Evolutionary conservation across 164 flowering plant genomes (phyloP), one percentile per base, ranked within the genome.

Genomic region (Magnolia kwangsiensis): DNA sequence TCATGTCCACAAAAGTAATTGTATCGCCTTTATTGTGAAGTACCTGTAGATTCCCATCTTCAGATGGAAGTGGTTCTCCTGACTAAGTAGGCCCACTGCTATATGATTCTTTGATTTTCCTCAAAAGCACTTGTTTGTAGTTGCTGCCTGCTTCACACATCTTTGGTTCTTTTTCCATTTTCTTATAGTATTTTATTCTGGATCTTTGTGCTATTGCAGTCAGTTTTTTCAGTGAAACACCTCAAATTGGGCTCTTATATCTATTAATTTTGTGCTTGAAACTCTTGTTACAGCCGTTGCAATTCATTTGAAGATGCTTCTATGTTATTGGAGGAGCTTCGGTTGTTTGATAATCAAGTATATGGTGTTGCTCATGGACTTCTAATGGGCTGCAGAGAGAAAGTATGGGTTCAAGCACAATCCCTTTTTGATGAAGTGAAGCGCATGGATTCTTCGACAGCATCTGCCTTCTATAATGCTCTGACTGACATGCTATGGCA

Each of bases 401-500:
- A 83, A 24, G 82, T 90, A 2, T 96, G 99, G 99, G 50, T 77
- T 70, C 89, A 91, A 82, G 99, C 99, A 70, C 89, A 82, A 69
- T 86, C 90, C 71, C 89, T 96, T 72, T 96, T 96, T 84, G 97
- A 96, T 81, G 93, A 94, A 81, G 92, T 96, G 77, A 91, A 84
- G 80, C 87, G 82, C 69, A 92, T 94, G 97, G 98, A 96, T 77
- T 78, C 95, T 76, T 84, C 96, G 14, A 96, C 99, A 51, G 95
- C 99, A 20, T 92, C 99, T 75, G 98, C 99, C 76, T 96, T 96
- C 79, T 96, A 94, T 80, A 96, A 96, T 85, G 98, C 99, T 77
- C 85, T 96, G 74, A 96, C 99, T 51, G 99, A 96, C 83, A 89
- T 96, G 94, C 86, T 96, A 7, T 96, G 99, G 99, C 97, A 96